Conservation (phyloP, 176 grass and related monocot genomes). For the Melocanna baccifera region DNA sequence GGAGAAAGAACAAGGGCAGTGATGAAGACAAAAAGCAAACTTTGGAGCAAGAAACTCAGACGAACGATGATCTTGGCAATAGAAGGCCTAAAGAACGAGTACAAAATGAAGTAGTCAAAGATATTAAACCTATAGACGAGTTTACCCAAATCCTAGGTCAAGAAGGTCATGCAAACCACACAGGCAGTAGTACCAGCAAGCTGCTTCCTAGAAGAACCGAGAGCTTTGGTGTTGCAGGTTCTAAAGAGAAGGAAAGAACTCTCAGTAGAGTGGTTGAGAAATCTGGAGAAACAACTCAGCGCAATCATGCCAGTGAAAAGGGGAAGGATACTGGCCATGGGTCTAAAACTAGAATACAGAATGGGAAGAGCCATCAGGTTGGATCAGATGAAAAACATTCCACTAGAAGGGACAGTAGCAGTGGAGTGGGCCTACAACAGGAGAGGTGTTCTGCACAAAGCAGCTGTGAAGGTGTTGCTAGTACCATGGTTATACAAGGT, state of each 20-base stretch:
- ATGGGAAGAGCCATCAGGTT: constrained; percentile 17
- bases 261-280: constrained; percentile 6
- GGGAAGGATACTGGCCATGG: background rate
- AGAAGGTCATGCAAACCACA: constrained; percentile 31
- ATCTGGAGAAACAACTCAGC: background rate
- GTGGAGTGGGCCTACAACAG: background rate
- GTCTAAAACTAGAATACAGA: constrained; percentile 38
- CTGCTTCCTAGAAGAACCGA: constrained; percentile 24
- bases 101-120: constrained; percentile 26
- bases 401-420: background rate
- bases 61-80: background rate
- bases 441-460: constrained; percentile 14
- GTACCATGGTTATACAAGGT: background rate
- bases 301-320: constrained; percentile 27
- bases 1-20: constrained; percentile 32
- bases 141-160: constrained; percentile 9
- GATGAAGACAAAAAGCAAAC: constrained; percentile 10
- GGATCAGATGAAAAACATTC: constrained; percentile 6
- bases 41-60: background rate
- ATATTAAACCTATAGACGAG: constrained; percentile 40
- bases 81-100: constrained; percentile 19
- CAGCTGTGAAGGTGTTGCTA: constrained; percentile 14
- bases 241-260: constrained; percentile 36
- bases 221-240: constrained; percentile 9
- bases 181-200: background rate